phyloP scores from a whole-genome alignment of 306 rosid species.

The Alnus glutinosa region DNA sequence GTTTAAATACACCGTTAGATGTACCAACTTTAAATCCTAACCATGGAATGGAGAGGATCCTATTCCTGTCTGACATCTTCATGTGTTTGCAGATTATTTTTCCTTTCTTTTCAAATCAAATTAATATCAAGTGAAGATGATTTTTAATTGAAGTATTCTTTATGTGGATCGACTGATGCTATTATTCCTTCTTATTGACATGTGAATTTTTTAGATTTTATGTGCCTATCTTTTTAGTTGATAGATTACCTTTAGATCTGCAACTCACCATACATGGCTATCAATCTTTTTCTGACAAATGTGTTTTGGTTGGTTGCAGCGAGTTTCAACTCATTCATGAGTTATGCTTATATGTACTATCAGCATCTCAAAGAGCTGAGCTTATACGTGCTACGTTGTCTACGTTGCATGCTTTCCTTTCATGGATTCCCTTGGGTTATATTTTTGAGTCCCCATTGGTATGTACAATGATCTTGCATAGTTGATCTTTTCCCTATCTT shows the following conservation, averaged over 20 bases:
- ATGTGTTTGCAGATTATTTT: too few relatives aligned
- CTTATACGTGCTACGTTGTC: conserved; percentile 90
- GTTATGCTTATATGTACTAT: conserved; percentile 91
- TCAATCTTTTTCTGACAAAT: conserved; percentile 23
- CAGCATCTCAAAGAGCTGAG: conserved; percentile 92
- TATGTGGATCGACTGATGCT: not conserved
- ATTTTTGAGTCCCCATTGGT: conserved; percentile 97
- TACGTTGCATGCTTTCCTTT: conserved; percentile 92
- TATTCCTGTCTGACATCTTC: too few relatives aligned
- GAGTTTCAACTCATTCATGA: conserved; percentile 99
- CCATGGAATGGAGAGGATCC: too few relatives aligned
- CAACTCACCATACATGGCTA: not conserved
- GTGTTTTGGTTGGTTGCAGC: conserved; percentile 56
- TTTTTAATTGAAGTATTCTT: not conserved
- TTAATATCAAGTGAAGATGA: too few relatives aligned
- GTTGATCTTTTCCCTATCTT: conserved; percentile 5
- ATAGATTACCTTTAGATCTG: not conserved
- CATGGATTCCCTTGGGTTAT: conserved; percentile 99
- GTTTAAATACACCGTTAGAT: too few relatives aligned
- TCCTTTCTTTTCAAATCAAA: too few relatives aligned
- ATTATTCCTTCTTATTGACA: not conserved
- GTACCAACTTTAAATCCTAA: too few relatives aligned
- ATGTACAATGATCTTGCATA: conserved; percentile 30
- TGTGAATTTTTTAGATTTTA: not conserved
- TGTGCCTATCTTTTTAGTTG: not conserved